These are phyloP conservation scores for Pythium catenulatum DNA, from an alignment of 352 stramenopile species.

Conservation along the genomic window DNA sequence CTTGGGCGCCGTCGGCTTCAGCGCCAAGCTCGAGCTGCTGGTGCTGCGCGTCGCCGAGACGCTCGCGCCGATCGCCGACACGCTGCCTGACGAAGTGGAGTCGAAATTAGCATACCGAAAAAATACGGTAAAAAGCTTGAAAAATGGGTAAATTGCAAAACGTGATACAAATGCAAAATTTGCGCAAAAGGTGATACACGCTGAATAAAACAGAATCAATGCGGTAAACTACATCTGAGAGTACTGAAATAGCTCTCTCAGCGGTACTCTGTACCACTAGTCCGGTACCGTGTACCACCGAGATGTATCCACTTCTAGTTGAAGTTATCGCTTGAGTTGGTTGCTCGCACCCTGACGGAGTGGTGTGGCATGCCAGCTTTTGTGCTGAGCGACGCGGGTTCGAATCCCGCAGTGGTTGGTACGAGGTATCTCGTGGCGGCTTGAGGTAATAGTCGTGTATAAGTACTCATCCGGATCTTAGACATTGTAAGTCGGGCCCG, in stretches of 20 bases:
- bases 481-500: conserved; percentile 56
- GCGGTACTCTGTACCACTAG: too few relatives aligned
- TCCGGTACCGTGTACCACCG: too few relatives aligned
- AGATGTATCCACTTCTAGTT: too few relatives aligned
- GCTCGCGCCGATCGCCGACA: conserved; percentile 61
- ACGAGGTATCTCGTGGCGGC: conserved; percentile 21
- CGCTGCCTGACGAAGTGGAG: too few relatives aligned
- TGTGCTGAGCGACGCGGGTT: conserved; percentile 18
- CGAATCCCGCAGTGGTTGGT: conserved; percentile 24
- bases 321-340: not conserved
- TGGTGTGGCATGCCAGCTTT: not conserved
- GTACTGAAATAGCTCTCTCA: too few relatives aligned
- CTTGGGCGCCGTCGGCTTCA: conserved; percentile 72
- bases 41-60: conserved; percentile 67
- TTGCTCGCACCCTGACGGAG: conserved; percentile 6
- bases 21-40: conserved; percentile 68
- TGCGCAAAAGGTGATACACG: too few relatives aligned
- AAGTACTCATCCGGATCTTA: conserved; percentile 55
- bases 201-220: too few relatives aligned
- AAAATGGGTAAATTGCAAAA: too few relatives aligned
- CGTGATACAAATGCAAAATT: too few relatives aligned
- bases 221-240: too few relatives aligned
- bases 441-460: conserved; percentile 65
- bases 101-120: too few relatives aligned
- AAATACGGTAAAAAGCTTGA: too few relatives aligned